phyloP scores from a whole-genome alignment of 805 yeast species.

The Wickerhamiella sergipiensis region DNA sequence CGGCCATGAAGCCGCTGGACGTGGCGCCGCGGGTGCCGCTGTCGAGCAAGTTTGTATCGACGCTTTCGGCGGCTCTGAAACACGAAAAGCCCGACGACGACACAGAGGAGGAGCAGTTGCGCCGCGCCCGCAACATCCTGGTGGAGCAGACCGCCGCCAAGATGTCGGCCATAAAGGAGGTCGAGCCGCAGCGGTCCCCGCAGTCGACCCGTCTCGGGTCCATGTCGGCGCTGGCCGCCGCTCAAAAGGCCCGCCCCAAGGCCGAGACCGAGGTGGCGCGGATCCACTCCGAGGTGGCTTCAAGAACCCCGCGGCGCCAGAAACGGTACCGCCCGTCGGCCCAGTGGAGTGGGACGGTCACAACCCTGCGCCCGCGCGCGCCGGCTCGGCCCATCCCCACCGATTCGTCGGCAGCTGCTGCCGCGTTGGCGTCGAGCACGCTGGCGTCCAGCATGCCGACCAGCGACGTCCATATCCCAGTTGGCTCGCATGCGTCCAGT shows the following conservation, averaged over 20 bases:
- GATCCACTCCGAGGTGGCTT: constrained; percentile 8
- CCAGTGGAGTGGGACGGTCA: constrained; percentile 3
- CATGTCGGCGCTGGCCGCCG: constrained; percentile 12
- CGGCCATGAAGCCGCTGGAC: constrained; percentile 6
- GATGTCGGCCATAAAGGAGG: neutral
- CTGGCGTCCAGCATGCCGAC: neutral
- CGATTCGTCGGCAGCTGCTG: neutral
- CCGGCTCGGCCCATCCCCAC: neutral
- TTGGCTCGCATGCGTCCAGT: neutral
- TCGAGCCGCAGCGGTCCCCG: neutral
- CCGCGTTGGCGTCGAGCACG: neutral
- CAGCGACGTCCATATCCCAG: neutral
- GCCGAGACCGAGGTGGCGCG: constrained; percentile 12
- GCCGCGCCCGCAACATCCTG: neutral
- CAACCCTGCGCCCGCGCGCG: neutral
- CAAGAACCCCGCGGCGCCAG: neutral
- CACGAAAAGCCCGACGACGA: constrained; percentile 3
- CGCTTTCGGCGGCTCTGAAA: constrained; percentile 11
- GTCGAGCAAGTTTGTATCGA: constrained; percentile 9
- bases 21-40: constrained; percentile 14
- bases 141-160: constrained; percentile 2
- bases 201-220: neutral
- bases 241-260: constrained; percentile 12
- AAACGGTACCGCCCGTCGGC: constrained; percentile 5
- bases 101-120: neutral